phyloP scores from a whole-genome alignment of 202 grass and related monocot genomes.

The Saccharum hybrid region DNA sequence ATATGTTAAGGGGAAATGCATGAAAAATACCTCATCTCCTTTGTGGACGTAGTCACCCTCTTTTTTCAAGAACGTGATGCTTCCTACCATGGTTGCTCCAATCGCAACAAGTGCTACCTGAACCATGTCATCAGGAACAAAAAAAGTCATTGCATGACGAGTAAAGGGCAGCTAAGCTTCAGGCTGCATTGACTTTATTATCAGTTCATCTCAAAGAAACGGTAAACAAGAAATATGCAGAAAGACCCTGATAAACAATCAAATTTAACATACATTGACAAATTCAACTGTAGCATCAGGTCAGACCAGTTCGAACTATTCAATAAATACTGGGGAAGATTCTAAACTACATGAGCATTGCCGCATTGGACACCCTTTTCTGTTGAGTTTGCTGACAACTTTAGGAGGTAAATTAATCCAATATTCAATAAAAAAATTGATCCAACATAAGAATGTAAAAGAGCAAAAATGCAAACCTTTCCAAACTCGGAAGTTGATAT shows the following conservation, averaged over 20 bases:
- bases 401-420: not conserved
- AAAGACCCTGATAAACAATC: no score
- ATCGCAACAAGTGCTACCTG: constrained; percentile 98
- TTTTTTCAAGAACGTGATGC: constrained; percentile 76
- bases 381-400: not conserved
- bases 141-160: constrained; percentile 3
- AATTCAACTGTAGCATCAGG: not conserved
- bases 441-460: not conserved
- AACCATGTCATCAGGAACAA: constrained; percentile 33
- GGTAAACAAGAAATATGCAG: no score
- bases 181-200: not conserved
- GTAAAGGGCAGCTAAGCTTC: not conserved
- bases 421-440: not conserved
- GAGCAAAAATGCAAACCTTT: constrained; percentile 63
- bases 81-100: constrained; percentile 98
- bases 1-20: not conserved
- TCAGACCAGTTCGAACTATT: not conserved
- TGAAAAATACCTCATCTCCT: constrained; percentile 88
- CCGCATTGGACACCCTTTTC: constrained; percentile 5
- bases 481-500: constrained; percentile 89
- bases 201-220: no score
- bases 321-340: not conserved
- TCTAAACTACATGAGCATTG: constrained; percentile 11
- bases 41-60: constrained; percentile 71
- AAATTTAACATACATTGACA: no score